Base-by-base conservation (phyloP, 306 rosid genomes). In the Trifolium fragiferum region DNA sequence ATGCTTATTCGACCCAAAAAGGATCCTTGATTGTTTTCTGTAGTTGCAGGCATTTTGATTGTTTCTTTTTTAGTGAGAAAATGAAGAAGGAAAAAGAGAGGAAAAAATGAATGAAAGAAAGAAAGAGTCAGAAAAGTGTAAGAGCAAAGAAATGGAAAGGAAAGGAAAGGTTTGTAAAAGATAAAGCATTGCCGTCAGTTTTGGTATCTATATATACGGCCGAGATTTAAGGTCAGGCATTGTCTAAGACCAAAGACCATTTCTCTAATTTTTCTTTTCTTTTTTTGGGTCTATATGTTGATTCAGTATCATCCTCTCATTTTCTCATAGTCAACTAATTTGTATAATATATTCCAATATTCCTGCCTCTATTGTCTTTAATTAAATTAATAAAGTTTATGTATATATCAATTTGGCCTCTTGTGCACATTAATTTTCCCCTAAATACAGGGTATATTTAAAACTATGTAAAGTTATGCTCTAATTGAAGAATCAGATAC, bases 1-100 rank as follows among this genome's bases (percentile, higher is more conserved):
- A 92, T 90, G 76, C 99, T 92, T 70, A 95, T 92, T 23, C 99
- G 86, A 49, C 94, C 92, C 78, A 95, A 87, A 46, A 95, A 95
- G 0, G 99, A 92, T 20, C 92, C 86, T 57, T 89, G 99, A 59
- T 90, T 78, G 0, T 91, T 96, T 66, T 81, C 84, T 14, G 81
- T 81, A 10, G 97, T 87, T 0, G 96, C 90, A 16, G 88, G 89
- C 99, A 94, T 94, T 76, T 58, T 86, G 9, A 8, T 15, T 10
- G 2, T n/a, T n/a, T n/a, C n/a, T n/a, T n/a, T n/a, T n/a, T n/a
- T n/a, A n/a, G n/a, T n/a, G n/a, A n/a, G n/a, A n/a, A 37, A 41
- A 25, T n/a, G 1, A 12, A 1, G 6, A 30, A 30, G 33, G 33
- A 30, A 30, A 30, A 30, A 0, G 33, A 8, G 7, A 53, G 9